Base-by-base conservation (phyloP, 2,329 filamentous ascomycete species). In the Cytospora piceae region DNA sequence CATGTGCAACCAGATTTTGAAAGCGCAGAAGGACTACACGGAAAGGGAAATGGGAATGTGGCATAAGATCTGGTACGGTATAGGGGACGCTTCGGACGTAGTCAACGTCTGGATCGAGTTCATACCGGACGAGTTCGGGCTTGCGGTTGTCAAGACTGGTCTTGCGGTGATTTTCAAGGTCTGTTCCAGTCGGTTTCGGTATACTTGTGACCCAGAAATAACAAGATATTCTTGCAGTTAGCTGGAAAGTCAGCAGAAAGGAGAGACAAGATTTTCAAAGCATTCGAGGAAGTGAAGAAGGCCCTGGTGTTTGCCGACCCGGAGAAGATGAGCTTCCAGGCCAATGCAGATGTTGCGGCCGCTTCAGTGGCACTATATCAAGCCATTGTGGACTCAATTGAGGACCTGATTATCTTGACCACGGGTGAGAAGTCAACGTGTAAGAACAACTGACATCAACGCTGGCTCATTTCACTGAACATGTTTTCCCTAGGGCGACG, bases 151-250 rank as follows among this genome's bases (percentile, higher is more conserved):
- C 2, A 61, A 65, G 31, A 61, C 58, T 15, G 63, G 49, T 1
- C 39, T 65, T 39, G 57, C 58, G 9, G 51, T 65, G 9, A 46
- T 60, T 7, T 49, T 65, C 58, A 65, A 29, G 63, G 63, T 65
- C 5, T n/a, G 46, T 29, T 7, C 37, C 4, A 2, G 12, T 34
- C 32, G 11, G 32, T 34, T 34, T 12, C 32, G 24, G 17, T n/a
- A 17, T 14, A n/a, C 22, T 2, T 20, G 32, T 29, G 17, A 39
- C 11, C 14, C 3, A 31, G n/a, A 11, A 7, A 4, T 52, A 32
- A 4, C 24, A 27, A 8, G 6, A 17, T n/a, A 27, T 20, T 29
- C 17, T 1, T 22, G 7, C 7, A 65, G 63, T 58, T 65, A 2
- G 63, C 63, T 9, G 52, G 20, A 22, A 65, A 22, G 27, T 61